Evolutionary conservation across 2,329 filamentous ascomycete species (phyloP), one percentile per base, ranked within the genome.

Genomic region (Microsporum audouinii): DNA sequence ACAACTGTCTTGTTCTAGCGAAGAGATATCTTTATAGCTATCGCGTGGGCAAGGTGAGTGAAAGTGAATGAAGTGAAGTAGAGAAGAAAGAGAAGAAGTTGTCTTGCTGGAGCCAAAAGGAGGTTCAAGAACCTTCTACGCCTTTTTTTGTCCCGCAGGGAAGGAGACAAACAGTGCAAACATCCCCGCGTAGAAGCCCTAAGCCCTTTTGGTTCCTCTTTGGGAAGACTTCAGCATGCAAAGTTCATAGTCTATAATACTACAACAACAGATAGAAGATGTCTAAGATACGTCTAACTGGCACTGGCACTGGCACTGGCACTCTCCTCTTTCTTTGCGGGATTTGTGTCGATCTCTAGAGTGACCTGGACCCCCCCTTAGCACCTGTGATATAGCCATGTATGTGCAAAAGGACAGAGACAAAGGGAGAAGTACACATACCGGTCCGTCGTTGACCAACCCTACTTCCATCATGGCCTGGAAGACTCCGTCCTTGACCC

Each of bases 401-500:
- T 23, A 23, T 23, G n/a, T 3, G 31, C 14, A 53, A 41, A 33
- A 38, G 29, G 8, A 23, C n/a, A n/a, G 34, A 12, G 23, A 10
- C 17, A 49, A 33, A 39, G 34, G 12, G 6, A 43, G 31, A 38
- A 23, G 41, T 39, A 47, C 38, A 63, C 60, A 56, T 63, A 63
- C 58, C 77, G 84, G 84, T 69, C 84, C 84, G 69, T 97, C 92
- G 67, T 97, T 97, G 57, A 96, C 85, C 34, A 96, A 76, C 57
- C 88, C 88, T 62, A 99, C 92, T 70, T 97, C 88, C 94, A 99
- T 99, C 91, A 95, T 96, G 57, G 94, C 94, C 71, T 96, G 92
- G 73, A 99, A 99, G 34, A 92, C 85, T n/a, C 95, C 94, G 71
- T 99, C 87, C 72, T 96, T 91, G 62, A 99, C 91, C 65, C 81